Conservation (phyloP, 257 asterid genomes). For the Nicotiana undulata region DNA sequence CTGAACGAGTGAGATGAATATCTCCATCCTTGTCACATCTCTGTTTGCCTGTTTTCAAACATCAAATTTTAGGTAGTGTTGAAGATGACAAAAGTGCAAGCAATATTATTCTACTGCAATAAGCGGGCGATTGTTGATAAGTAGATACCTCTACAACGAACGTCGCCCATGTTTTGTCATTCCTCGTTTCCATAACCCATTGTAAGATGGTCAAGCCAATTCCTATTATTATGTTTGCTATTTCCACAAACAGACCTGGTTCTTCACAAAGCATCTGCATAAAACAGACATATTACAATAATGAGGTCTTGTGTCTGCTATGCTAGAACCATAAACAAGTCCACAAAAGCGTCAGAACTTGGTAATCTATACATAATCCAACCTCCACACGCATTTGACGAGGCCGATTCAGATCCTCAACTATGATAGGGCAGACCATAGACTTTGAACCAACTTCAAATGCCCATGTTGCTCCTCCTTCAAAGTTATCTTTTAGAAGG, state of each 20-base stretch:
- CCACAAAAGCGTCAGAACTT: neutral
- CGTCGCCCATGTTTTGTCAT: conserved; percentile 81
- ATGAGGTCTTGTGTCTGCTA: too few relatives aligned
- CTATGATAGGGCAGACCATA: conserved; percentile 75
- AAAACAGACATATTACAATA: neutral
- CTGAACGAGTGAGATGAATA: conserved; percentile 66
- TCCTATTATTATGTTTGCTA: conserved; percentile 85
- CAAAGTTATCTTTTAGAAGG: conserved; percentile 49
- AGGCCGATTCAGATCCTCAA: conserved; percentile 83
- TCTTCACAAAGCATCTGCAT: conserved; percentile 85
- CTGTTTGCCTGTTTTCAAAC: conserved; percentile 59
- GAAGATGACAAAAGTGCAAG: neutral
- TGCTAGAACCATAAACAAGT: neutral
- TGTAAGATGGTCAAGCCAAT: conserved; percentile 77
- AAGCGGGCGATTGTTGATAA: neutral
- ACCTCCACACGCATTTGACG: conserved; percentile 95
- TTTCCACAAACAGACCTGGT: conserved; percentile 68
- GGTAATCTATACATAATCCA: neutral
- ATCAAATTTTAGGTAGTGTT: neutral
- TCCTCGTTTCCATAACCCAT: conserved; percentile 78
- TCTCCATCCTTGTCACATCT: conserved; percentile 81
- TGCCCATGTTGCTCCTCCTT: conserved; percentile 97
- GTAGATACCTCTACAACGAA: conserved; percentile 70
- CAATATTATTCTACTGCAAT: neutral
- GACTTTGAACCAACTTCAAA: conserved; percentile 91